Evolutionary conservation across 2,329 filamentous ascomycete genomes (phyloP), one percentile per base, ranked within the genome.

Genomic region (Clarireedia monteithiana): DNA sequence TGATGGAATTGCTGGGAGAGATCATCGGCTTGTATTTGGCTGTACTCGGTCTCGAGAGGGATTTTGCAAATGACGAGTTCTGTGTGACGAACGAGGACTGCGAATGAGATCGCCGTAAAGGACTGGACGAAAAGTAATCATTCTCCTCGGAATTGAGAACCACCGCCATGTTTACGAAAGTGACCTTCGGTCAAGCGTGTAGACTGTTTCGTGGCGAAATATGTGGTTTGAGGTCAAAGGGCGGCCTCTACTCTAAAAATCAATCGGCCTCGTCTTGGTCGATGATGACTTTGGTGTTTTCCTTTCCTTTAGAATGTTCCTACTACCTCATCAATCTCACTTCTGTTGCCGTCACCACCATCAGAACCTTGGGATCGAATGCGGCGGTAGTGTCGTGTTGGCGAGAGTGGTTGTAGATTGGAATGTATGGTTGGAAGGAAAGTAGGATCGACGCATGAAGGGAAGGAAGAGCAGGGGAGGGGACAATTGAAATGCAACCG

Each of bases 41-140:
- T 49, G 63, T 66, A 42, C 64, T 64, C 53, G 80, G 74, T 65
- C 70, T 72, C 58, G 79, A 71, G 48, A 73, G 73, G 36, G 73
- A 74, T 12, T 74, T 71, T 6, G 78, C 39, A 42, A 17, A 42
- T 42, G 5, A 75, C 70, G 58, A 9, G 12, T 34, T 34, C 30
- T 34, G 30, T 34, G 30, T 34, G 30, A 73, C 68, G 54, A 85
- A 82, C 62, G 78, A 81, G 50, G 77, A 74, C 62, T 83, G 80
- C 3, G 82, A 85, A 60, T 83, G 79, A 12, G 82, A 84, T 58
- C 82, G 78, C 60, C 77, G 78, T 63, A 85, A 68, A 24, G 75
- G 69, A 49, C 78, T 74, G 15, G 79, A 71, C 46, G 75, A 74
- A 69, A 84, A 85, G 67, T 79, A 79, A 63, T 73, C 73, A 60